Evolutionary conservation across 164 flowering plant species (phyloP), one percentile per base, ranked within the genome.

Genomic region (Kalanchoe fedtschenkoi): DNA sequence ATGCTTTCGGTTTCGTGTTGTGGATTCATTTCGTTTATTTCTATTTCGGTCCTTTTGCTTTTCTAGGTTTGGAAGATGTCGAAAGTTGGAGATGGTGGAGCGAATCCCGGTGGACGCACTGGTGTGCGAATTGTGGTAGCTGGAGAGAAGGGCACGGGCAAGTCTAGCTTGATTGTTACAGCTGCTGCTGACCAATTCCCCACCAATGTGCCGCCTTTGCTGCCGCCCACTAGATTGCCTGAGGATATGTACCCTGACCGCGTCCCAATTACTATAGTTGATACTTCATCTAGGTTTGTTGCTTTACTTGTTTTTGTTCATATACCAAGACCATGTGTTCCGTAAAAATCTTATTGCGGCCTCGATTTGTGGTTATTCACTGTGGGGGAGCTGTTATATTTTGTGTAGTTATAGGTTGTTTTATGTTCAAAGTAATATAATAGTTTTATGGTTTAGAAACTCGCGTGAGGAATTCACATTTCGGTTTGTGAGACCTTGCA

Each of bases 121-220:
- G 71, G 66, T 8, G 87, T 85, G 19, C 73, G 87, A 3, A 78
- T 85, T 39, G 90, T 79, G 47, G 83, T 82, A 1, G 80, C 74
- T 32, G 91, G 91, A 10, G 88, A 83, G 61, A 77, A 75, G 1
- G 86, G 80, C 33, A 81, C 91, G 17, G 91, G 91, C 2, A 85
- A 85, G 65, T 85, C 91, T 19, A 81, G 86, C 71, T 73, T 85
- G 77, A 81, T 85, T 60, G 77, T 74, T 19, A 79, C 88, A 0
- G 81, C 83, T 3, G 84, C 82, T 0, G 60, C 81, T 11, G 86
- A 83, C 5, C 46, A 47, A 15, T 83, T 74, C 32, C 84, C 80
- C 16, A 37, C 62, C 2, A 76, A 78, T 42, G 80, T 81, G 5
- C 81, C 86, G 3, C 87, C 82, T 5, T 65, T 85, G 47, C 57